These are phyloP conservation scores for Talaromyces borbonicus DNA, from an alignment of 495 filamentous ascomycete genomes.

Conservation along the genomic window DNA sequence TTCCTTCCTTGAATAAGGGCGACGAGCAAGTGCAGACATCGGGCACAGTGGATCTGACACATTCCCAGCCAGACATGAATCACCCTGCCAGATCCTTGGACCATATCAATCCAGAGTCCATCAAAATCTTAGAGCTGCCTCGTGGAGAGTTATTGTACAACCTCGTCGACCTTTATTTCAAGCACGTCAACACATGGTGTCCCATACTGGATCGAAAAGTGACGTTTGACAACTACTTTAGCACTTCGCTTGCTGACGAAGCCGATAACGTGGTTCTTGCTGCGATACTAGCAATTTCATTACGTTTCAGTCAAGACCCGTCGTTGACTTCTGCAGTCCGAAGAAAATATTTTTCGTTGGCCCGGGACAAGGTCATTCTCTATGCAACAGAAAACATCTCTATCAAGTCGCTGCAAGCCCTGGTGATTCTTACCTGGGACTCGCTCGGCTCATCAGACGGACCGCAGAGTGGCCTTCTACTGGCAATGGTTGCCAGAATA, in stretches of 20 bases:
- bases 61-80: conserved; percentile 14
- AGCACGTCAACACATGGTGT: conserved; percentile 71
- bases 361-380: conserved; percentile 62
- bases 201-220: conserved; percentile 64
- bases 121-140: conserved; percentile 58
- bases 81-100: conserved; percentile 23
- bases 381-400: conserved; percentile 65
- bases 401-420: conserved; percentile 64
- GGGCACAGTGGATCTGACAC: too few relatives aligned
- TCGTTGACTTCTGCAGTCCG: conserved; percentile 50
- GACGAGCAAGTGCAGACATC: too few relatives aligned
- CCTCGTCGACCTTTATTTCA: conserved; percentile 67
- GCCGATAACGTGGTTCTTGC: conserved; percentile 61
- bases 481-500: conserved; percentile 62
- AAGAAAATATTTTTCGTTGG: conserved; percentile 50
- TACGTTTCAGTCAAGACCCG: conserved; percentile 56
- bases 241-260: conserved; percentile 50
- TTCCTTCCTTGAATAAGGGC: too few relatives aligned
- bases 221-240: conserved; percentile 58
- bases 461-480: conserved; percentile 63
- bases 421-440: conserved; percentile 62
- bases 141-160: conserved; percentile 62
- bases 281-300: conserved; percentile 61
- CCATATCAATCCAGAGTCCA: too few relatives aligned
- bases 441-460: conserved; percentile 63